These are phyloP conservation scores for Vickermania spadyakhi DNA, from an alignment of 208 protist genomes.

Conservation along the genomic window DNA sequence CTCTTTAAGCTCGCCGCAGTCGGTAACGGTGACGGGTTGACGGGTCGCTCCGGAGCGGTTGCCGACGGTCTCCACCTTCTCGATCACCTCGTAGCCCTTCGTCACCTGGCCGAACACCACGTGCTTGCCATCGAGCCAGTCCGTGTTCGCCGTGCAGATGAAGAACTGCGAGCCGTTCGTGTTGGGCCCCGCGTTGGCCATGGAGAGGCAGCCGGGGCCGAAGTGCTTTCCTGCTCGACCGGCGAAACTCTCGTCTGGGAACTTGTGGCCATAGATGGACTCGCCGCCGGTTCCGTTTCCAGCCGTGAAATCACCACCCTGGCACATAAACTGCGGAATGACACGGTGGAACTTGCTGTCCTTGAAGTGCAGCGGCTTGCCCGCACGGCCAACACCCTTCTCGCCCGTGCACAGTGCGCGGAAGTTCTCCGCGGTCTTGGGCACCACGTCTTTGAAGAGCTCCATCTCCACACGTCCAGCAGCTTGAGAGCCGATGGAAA, in stretches of 20 bases:
- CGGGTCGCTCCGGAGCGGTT: slow-evolving; percentile 62
- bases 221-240: slow-evolving; percentile 75
- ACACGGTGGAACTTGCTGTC: slow-evolving; percentile 93
- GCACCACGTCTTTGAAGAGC: slow-evolving; percentile 85
- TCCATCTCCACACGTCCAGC: slow-evolving; percentile 90
- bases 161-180: slow-evolving; percentile 87
- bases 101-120: slow-evolving; percentile 92
- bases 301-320: slow-evolving; percentile 95
- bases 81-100: slow-evolving; percentile 79
- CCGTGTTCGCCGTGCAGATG: slow-evolving; percentile 49
- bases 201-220: slow-evolving; percentile 54
- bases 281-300: slow-evolving; percentile 89
- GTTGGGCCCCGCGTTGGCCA: slow-evolving; percentile 66
- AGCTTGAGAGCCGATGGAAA: slow-evolving; percentile 77
- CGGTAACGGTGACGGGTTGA: slow-evolving; percentile 51
- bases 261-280: slow-evolving; percentile 90
- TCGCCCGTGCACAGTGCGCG: slow-evolving; percentile 89
- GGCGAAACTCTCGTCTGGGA: slow-evolving; percentile 91
- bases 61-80: slow-evolving; percentile 62
- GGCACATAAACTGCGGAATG: slow-evolving; percentile 91
- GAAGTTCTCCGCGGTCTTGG: slow-evolving; percentile 95
- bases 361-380: slow-evolving; percentile 94
- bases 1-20: slow-evolving; percentile 69
- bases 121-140: slow-evolving; percentile 91
- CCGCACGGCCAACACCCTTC: slow-evolving; percentile 70